phyloP scores from a whole-genome alignment of 108 stramenopile genomes.

The Cyclotella cryptica region DNA sequence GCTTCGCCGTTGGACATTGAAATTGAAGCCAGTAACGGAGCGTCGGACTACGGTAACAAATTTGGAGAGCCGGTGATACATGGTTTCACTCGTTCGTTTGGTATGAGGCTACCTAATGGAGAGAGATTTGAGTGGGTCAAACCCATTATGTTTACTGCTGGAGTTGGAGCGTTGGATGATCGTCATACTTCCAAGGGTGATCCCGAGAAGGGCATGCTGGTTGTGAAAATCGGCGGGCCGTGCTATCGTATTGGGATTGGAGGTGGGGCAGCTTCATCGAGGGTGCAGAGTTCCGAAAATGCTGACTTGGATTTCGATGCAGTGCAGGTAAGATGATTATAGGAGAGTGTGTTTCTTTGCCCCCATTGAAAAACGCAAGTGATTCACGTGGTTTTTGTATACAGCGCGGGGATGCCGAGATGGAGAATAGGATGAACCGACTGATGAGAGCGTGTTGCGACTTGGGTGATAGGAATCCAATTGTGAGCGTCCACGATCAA shows the following conservation, averaged over 20 bases:
- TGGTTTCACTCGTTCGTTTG: conserved; percentile 97
- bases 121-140: conserved; percentile 98
- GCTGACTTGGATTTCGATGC: conserved; percentile 98
- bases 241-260: conserved; percentile 99
- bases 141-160: conserved; percentile 99
- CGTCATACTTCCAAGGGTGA: conserved; percentile 91
- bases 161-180: conserved; percentile 95
- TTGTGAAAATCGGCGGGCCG: conserved; percentile 98
- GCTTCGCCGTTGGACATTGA: conserved; percentile 94
- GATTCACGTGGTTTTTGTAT: not conserved
- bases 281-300: conserved; percentile 87
- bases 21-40: conserved; percentile 96
- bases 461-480: conserved; percentile 95
- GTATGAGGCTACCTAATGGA: conserved; percentile 92
- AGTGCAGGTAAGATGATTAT: conserved; percentile 81
- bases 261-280: conserved; percentile 95
- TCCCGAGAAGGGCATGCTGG: conserved; percentile 96
- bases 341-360: not conserved
- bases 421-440: conserved; percentile 98
- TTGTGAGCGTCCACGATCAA: conserved; percentile 97
- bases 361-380: not conserved
- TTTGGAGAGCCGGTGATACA: conserved; percentile 98
- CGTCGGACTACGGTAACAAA: conserved; percentile 99
- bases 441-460: conserved; percentile 98
- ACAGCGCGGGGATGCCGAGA: conserved; percentile 97